Evolutionary conservation across 1,284 basidiomycete genomes (phyloP).

Genomic region (Neonothopanus nambi): DNA sequence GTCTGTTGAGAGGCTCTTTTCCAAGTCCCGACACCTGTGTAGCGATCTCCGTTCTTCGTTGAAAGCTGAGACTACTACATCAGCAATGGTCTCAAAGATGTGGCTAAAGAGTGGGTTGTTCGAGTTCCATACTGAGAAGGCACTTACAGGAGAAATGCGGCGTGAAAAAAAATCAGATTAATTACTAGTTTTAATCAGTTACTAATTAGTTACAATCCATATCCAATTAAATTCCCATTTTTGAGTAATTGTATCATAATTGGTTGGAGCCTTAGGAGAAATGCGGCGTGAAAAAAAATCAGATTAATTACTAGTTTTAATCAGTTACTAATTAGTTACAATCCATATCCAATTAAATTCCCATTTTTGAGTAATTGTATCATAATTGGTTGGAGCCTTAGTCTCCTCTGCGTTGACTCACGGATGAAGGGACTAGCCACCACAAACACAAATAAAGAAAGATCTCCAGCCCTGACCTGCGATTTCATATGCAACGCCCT

Average conservation of each 20-base stretch:
- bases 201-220: slow-evolving; percentile 3
- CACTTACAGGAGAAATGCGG: slow-evolving; percentile 1
- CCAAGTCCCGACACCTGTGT: slow-evolving; percentile 23
- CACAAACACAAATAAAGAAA: too few species aligned
- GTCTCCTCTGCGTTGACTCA: too few species aligned
- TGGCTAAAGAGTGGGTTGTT: slow-evolving; percentile 23
- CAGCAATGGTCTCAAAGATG: slow-evolving; percentile 23
- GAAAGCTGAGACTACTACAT: slow-evolving; percentile 19
- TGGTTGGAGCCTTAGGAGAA: slow-evolving; percentile 5
- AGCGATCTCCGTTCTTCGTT: slow-evolving; percentile 22
- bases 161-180: neutral
- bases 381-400: too few species aligned
- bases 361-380: too few species aligned
- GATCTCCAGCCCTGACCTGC: too few species aligned
- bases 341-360: too few species aligned
- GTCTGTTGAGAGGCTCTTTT: slow-evolving; percentile 26
- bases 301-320: too few species aligned
- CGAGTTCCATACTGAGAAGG: slow-evolving; percentile 1
- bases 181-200: slow-evolving; percentile 4
- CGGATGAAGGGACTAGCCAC: too few species aligned
- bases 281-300: too few species aligned
- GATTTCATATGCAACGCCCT: too few species aligned
- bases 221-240: neutral
- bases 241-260: slow-evolving; percentile 6
- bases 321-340: too few species aligned